Evolutionary conservation across 2,329 filamentous ascomycete genomes (phyloP), one percentile per base, ranked within the genome.

Genomic region (Verticillium nubilum): DNA sequence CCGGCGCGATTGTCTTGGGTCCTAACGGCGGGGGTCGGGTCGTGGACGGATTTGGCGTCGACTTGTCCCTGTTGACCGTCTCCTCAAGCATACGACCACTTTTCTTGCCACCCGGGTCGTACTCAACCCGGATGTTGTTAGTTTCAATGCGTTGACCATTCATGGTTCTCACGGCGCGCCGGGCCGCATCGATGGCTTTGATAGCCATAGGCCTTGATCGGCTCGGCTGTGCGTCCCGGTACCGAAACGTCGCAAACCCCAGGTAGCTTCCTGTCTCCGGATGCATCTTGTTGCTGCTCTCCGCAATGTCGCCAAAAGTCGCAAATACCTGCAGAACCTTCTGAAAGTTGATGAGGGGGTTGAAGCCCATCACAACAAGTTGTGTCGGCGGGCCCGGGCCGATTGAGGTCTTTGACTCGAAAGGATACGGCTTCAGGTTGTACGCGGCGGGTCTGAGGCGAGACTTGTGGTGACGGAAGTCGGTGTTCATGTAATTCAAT

Each of bases 331-430:
- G 85, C 19, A 84, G 85, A 56, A 97, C 83, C 67, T 91, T 90
- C 59, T 86, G 84, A 67, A 96, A 91, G 13, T 91, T 85, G 47
- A 90, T 88, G 64, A 98, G 79, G 6, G 94, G 93, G 73, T 98
- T 95, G 72, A 97, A 97, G n/a, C 92, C 92, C n/a, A 88, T 93
- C 23, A 97, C 92, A 4, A 98, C 88, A 55, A 99, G 86, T 71
- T 97, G 92, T 2, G 90, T 92, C 2, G 95, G 91, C 15, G 94
- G 94, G 0, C 92, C 92, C 26, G 92, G 91, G 0, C 93, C 94
- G 67, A 96, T 86, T 2, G 94, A 96, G 4, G 91, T 92, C 67
- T 86, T 86, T 5, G 87, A 77, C 71, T 98, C 93, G 74, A 92
- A 95, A 27, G 85, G 76, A 73, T 96, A 97, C 25, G 90, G 88